These are phyloP conservation scores for Cordyceps cateniannulata DNA, from an alignment of 2,329 filamentous ascomycete species.

Conservation along the genomic window DNA sequence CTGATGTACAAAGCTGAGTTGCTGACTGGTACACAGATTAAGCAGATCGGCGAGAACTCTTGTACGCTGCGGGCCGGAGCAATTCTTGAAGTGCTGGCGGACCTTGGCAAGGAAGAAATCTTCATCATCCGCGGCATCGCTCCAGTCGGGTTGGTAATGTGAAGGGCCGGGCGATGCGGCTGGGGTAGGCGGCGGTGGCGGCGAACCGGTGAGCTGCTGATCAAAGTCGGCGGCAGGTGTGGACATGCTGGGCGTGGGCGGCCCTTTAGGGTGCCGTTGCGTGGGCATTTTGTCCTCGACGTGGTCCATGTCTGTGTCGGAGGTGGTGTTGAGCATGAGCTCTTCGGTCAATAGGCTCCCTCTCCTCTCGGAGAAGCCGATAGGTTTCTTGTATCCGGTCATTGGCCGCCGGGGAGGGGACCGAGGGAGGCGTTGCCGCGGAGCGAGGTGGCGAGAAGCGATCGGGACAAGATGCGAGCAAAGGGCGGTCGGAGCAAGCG, in stretches of 20 bases:
- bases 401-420: conserved; percentile 21
- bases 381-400: conserved; percentile 40
- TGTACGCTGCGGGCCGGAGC: conserved; percentile 69
- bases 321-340: conserved; percentile 44
- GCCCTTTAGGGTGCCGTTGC: conserved; percentile 43
- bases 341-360: conserved; percentile 54
- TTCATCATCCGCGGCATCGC: conserved; percentile 70
- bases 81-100: conserved; percentile 70
- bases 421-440: neutral
- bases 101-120: conserved; percentile 77
- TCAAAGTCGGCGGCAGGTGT: conserved; percentile 59
- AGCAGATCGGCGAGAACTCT: conserved; percentile 80
- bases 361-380: conserved; percentile 56
- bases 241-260: conserved; percentile 61
- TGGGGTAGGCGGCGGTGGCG: conserved; percentile 58
- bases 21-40: conserved; percentile 90
- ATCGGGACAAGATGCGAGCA: neutral
- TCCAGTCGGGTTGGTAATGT: conserved; percentile 63
- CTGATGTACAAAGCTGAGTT: conserved; percentile 91
- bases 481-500: neutral
- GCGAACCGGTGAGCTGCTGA: conserved; percentile 53
- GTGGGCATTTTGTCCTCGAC: conserved; percentile 47
- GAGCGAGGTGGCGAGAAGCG: neutral
- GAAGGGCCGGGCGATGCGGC: conserved; percentile 59
- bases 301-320: conserved; percentile 35